Base-by-base conservation (phyloP, 768 basidiomycete species). In the Piloderma croceum region DNA sequence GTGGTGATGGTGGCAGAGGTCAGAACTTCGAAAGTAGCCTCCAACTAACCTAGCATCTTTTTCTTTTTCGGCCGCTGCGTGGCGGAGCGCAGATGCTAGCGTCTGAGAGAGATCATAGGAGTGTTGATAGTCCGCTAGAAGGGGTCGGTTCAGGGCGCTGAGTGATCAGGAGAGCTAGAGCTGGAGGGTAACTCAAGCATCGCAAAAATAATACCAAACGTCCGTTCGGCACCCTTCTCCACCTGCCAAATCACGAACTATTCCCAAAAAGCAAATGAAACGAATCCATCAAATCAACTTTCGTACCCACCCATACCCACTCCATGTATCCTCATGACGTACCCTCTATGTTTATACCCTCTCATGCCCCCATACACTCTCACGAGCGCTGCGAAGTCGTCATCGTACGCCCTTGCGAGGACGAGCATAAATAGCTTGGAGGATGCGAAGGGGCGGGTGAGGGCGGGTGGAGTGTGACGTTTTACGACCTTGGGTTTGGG, bases 281-380 rank as follows among this genome's bases (percentile, higher is more conserved):
- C 3, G 70, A 55, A 47, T 90, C 86, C 15, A 90, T 60, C 19
- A 88, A 61, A 17, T 77, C 74, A 6, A 83, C 79, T 61, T 89
- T 90, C 2, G 81, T 79, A 42, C 80, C 73, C 5, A 88, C 65
- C 75, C 82, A 84, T 34, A 83, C 68, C 11, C 64, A 65, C 47
- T 62, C 40, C n/a, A n/a, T n/a, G n/a, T n/a, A n/a, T n/a, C n/a
- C n/a, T n/a, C n/a, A n/a, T n/a, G n/a, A n/a, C n/a, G n/a, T n/a
- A n/a, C n/a, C n/a, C n/a, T n/a, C n/a, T n/a, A n/a, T n/a, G n/a
- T n/a, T n/a, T n/a, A n/a, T n/a, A n/a, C n/a, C n/a, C n/a, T n/a
- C n/a, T n/a, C 7, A 74, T 47, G 10, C 81, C 80, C 1, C 85
- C 83, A 40, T 87, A 83, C 0, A 77, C 74, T 12, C 65, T 66